Percentiles rank a stretch among this genome's conserved stretches.
These are phyloP conservation scores for Skeletonema menzelii DNA, from an alignment of 108 stramenopile genomes.

Conservation along the genomic window DNA sequence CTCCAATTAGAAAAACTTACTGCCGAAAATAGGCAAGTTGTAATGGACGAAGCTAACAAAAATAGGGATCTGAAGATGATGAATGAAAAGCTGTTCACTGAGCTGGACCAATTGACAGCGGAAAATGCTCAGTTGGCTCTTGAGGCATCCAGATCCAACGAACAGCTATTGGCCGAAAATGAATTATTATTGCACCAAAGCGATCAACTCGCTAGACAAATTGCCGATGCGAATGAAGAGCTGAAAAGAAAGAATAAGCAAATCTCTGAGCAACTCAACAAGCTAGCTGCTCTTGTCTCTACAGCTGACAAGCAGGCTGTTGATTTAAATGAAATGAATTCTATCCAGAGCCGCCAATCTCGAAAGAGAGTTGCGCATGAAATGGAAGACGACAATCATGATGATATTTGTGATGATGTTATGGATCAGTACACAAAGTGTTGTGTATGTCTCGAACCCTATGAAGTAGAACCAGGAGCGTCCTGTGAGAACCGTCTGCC, in stretches of 20 bases:
- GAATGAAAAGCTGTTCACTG: not conserved
- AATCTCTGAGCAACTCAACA: not conserved
- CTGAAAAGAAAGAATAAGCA: not conserved
- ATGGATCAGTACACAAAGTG: not conserved
- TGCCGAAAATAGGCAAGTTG: not conserved
- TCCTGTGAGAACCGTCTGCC: not conserved
- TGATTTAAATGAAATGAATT: no score
- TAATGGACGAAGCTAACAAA: not conserved
- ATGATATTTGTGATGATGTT: not conserved
- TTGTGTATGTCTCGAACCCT: not conserved
- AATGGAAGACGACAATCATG: not conserved
- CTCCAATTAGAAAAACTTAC: not conserved
- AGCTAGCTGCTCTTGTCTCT: not conserved
- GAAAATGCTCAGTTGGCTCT: not conserved
- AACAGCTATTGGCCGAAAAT: not conserved
- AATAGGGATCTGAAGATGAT: not conserved
- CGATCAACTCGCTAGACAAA: not conserved
- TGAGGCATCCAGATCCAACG: not conserved
- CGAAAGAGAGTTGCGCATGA: not conserved
- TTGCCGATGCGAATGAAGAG: not conserved
- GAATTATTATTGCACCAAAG: not conserved
- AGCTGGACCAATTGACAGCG: not conserved
- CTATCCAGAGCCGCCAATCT: not conserved
- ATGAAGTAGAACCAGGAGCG: not conserved
- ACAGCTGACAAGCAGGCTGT: not conserved